Percentiles rank a stretch among this genome's conserved stretches.
phyloP scores from a whole-genome alignment of 371 early-diverging fungal species.

The Lichtheimia corymbifera region DNA sequence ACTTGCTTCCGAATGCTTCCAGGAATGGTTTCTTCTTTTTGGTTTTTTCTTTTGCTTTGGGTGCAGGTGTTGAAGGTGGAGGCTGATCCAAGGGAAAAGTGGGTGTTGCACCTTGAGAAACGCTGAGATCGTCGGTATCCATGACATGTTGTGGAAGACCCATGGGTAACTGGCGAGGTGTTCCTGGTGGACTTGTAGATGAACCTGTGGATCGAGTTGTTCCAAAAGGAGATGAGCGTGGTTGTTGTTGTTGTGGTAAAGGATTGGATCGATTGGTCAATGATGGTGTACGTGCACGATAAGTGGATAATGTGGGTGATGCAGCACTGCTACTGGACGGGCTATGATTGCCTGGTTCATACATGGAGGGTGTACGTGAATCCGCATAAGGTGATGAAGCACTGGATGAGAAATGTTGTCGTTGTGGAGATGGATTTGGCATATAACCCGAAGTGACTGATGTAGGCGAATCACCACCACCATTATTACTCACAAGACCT shows the following conservation, averaged over 20 bases:
- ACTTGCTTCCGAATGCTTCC: conserved; percentile 26
- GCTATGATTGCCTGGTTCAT: conserved; percentile 7
- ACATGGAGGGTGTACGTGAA: conserved; percentile 8
- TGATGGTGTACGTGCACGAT: conserved; percentile 26
- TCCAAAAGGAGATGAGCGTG: conserved; percentile 3
- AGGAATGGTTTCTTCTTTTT: conserved; percentile 24
- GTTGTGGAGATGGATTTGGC: conserved; percentile 9
- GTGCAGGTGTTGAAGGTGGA: neutral
- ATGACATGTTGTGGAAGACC: conserved; percentile 14
- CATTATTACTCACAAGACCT: neutral
- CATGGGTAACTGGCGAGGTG: conserved; percentile 16
- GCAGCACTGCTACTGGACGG: conserved; percentile 6
- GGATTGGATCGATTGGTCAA: conserved; percentile 11
- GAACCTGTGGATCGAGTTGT: conserved; percentile 7
- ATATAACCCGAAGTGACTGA: neutral
- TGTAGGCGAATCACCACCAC: conserved; percentile 1
- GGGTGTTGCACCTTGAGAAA: neutral
- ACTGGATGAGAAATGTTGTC: conserved; percentile 6
- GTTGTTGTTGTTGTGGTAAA: neutral
- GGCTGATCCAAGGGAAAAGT: conserved; percentile 6
- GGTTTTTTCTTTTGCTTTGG: conserved; percentile 16
- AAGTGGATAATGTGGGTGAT: conserved; percentile 18
- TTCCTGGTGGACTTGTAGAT: conserved; percentile 16
- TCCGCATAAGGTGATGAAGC: conserved; percentile 5
- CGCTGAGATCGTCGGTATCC: conserved; percentile 2